Base-by-base conservation (phyloP, 495 filamentous ascomycete genomes). In the Pseudevernia furfuracea region DNA sequence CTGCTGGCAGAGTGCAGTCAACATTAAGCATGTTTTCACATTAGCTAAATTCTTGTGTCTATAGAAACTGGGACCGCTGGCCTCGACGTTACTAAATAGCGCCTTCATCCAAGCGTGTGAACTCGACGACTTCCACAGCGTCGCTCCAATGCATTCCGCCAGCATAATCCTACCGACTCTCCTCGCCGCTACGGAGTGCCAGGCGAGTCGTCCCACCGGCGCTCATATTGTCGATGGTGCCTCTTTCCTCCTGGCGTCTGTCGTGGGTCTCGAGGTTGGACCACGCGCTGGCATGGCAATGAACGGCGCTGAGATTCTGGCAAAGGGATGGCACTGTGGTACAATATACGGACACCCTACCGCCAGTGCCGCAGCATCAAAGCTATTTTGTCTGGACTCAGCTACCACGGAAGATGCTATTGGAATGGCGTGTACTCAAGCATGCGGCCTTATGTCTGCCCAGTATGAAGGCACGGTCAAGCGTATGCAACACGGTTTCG, bases 401-500 rank as follows among this genome's bases (percentile, higher is more conserved):
- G 23, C 63, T 68, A 21, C n/a, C n/a, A 75, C 74, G 21, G 76
- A 80, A 59, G 65, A 69, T 14, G 76, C 75, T 0, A 56, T 79
- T 4, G 79, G 78, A 11, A 79, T 74, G 2, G 78, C 77, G 6
- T 79, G 72, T 55, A 79, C 76, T 0, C 74, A 79, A 60, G 72
- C 73, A 1, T 71, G 75, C 46, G 76, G 80, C 0, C 62, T 78
- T 9, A 80, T 81, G 75, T 68, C 74, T 6, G 78, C 77, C 23
- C 77, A 81, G 60, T 78, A 70, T 58, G 78, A 75, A 55, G 71
- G 76, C 21, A 71, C 72, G 61, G 71, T 78, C 5, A 81, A 79
- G 65, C 72, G 76, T 9, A 76, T 80, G 75, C 76, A 79, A 63
- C 79, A 81, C 59, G 78, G 72, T 3, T 80, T 81, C 62, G 76